Base-by-base conservation (phyloP, 1,139 yeast genomes). In the Candida buenavistaensis region DNA sequence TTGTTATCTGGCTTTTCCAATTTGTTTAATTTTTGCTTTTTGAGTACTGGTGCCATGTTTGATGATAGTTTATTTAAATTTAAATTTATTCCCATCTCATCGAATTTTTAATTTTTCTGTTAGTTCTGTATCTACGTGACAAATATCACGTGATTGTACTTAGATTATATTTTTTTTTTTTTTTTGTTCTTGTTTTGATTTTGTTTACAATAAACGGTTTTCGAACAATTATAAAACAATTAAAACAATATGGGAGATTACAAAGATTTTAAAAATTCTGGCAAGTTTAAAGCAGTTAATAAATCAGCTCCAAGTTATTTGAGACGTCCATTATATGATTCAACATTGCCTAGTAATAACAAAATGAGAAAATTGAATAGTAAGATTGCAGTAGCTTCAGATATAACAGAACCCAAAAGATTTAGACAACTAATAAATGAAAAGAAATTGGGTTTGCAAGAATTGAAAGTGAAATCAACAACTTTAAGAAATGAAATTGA, bases 401-500 rank as follows among this genome's bases (percentile, higher is more conserved):
- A 22, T n/a, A 22, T 5, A 29, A 7, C 20, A 3, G 40, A 36
- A n/a, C 10, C 14, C 4, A 31, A 33, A 13, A 21, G 34, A 17
- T 26, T 39, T 11, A 26, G 42, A 20, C 43, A 37, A 21, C 28
- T 39, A 14, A 32, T 37, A 8, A 16, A 35, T 13, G 42, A 43
- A 14, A 43, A 39, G 32, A 43, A 45, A 22, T 34, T 28, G 3
- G 49, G 44, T 2, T 33, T 51, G 10, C 38, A 28, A 12, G 35
- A 37, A 14, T 38, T 59, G 26, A 50, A 51, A 26, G 50, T 55
- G 11, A 41, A 50, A 20, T 48, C 59, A 2, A 52, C 59, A 48
- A 61, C 66, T 3, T 39, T 65, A 17, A 59, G 62, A 35, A 72
- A 72, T 4, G 65, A 64, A 33, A 64, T 61, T 30, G 64, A 61